Conservation (phyloP, 208 protist genomes). For the Spongospora subterranea region DNA sequence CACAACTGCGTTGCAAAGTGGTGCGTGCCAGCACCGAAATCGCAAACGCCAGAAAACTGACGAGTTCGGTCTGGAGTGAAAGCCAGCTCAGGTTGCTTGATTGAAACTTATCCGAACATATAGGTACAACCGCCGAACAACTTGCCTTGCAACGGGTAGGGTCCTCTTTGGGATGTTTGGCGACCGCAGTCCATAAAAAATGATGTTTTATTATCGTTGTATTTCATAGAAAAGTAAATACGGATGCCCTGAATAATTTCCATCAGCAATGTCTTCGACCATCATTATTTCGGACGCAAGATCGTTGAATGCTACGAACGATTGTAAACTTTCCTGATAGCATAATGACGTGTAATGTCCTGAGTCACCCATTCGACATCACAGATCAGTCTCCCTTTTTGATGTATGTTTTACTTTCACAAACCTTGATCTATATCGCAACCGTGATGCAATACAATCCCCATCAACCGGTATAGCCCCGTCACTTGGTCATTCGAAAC, state of each 20-base stretch:
- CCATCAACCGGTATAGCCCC: neutral
- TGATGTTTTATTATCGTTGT: neutral
- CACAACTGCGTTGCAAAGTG: no score
- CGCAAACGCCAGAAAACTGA: no score
- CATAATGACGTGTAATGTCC: slow-evolving; percentile 33
- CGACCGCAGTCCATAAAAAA: no score
- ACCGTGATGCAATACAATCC: slow-evolving; percentile 23
- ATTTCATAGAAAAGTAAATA: slow-evolving; percentile 47
- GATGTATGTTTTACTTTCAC: no score
- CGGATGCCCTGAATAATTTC: neutral
- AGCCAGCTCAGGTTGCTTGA: no score
- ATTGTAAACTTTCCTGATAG: neutral
- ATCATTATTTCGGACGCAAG: neutral
- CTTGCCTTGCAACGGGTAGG: no score
- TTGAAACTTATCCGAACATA: no score
- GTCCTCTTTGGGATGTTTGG: no score
- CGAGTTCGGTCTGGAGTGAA: no score
- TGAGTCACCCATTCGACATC: neutral
- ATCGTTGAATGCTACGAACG: slow-evolving; percentile 42
- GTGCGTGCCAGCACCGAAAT: no score
- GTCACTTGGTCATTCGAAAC: neutral
- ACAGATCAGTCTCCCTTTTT: no score
- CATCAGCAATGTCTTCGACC: neutral
- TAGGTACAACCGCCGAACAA: no score
- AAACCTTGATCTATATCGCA: neutral